Conservation (phyloP, 1,139 yeast genomes). For the Hansenula anomala region DNA sequence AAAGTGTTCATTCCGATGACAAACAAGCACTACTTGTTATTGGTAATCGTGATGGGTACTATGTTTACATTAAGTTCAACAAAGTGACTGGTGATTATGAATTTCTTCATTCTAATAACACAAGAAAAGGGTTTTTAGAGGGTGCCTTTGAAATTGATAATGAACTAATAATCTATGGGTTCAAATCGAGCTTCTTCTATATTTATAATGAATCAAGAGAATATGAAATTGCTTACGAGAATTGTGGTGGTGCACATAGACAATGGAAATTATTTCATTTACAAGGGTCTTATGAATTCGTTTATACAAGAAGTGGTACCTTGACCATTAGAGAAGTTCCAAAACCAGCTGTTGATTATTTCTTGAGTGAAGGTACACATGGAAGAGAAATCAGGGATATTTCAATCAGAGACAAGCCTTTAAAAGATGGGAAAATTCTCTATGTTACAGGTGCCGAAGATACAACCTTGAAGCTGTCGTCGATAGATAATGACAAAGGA, state of each 20-base stretch:
- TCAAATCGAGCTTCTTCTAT: constrained; percentile 73
- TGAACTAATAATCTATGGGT: constrained; percentile 71
- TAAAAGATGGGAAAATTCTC: constrained; percentile 23
- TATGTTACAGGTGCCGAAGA: constrained; percentile 87
- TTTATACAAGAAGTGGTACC: constrained; percentile 54
- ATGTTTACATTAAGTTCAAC: constrained; percentile 27
- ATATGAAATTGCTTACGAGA: constrained; percentile 59
- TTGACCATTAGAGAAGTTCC: constrained; percentile 29
- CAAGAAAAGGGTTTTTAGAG: constrained; percentile 75
- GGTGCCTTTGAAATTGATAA: constrained; percentile 49
- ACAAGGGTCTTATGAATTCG: constrained; percentile 29
- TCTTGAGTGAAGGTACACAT: constrained; percentile 62
- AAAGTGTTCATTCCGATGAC: constrained; percentile 27
- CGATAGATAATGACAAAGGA: constrained; percentile 36
- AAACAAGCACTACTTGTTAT: constrained; percentile 29
- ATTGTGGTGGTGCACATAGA: constrained; percentile 93
- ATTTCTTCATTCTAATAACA: constrained; percentile 53
- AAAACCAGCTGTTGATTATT: constrained; percentile 21
- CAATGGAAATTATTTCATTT: constrained; percentile 55
- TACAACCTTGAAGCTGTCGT: constrained; percentile 62
- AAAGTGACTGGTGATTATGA: constrained; percentile 9
- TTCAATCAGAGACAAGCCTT: constrained; percentile 35
- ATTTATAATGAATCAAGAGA: constrained; percentile 81
- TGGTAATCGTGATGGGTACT: constrained; percentile 65
- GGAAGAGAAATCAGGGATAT: constrained; percentile 83